Evolutionary conservation across 495 filamentous ascomycete species (phyloP).

Genomic region (Mycothermus thermophilus): DNA sequence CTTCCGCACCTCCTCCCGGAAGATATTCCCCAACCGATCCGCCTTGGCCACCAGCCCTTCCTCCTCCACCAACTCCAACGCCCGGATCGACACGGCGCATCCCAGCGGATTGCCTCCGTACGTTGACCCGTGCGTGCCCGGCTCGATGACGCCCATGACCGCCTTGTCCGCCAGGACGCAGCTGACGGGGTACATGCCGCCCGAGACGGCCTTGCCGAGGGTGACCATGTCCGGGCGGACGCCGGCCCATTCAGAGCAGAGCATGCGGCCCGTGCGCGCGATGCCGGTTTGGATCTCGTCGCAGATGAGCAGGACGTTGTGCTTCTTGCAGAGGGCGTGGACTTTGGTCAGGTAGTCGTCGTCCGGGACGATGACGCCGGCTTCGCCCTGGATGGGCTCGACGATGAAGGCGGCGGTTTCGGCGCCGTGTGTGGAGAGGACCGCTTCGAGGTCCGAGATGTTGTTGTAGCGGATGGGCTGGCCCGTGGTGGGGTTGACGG

Average conservation of each 20-base stretch:
- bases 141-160: conserved; percentile 94
- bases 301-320: conserved; percentile 90
- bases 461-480: conserved; percentile 75
- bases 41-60: conserved; percentile 76
- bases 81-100: conserved; percentile 88
- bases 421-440: conserved; percentile 63
- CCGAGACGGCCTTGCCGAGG: conserved; percentile 92
- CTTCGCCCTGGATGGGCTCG: conserved; percentile 96
- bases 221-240: conserved; percentile 93
- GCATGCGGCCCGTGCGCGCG: conserved; percentile 80
- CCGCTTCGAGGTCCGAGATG: conserved; percentile 64
- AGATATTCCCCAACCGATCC: conserved; percentile 65
- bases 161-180: conserved; percentile 81
- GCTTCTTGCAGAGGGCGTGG: conserved; percentile 76
- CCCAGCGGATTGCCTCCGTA: conserved; percentile 97
- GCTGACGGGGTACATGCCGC: conserved; percentile 97
- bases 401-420: conserved; percentile 89
- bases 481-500: conserved; percentile 60
- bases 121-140: conserved; percentile 91
- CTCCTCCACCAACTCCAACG: conserved; percentile 87
- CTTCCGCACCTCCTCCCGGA: conserved; percentile 58
- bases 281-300: conserved; percentile 99
- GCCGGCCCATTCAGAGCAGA: conserved; percentile 87
- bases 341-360: conserved; percentile 74
- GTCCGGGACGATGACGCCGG: conserved; percentile 89